These are phyloP conservation scores for Phialemoniopsis sp. DNA, from an alignment of 2,329 filamentous ascomycete genomes.

Conservation along the genomic window DNA sequence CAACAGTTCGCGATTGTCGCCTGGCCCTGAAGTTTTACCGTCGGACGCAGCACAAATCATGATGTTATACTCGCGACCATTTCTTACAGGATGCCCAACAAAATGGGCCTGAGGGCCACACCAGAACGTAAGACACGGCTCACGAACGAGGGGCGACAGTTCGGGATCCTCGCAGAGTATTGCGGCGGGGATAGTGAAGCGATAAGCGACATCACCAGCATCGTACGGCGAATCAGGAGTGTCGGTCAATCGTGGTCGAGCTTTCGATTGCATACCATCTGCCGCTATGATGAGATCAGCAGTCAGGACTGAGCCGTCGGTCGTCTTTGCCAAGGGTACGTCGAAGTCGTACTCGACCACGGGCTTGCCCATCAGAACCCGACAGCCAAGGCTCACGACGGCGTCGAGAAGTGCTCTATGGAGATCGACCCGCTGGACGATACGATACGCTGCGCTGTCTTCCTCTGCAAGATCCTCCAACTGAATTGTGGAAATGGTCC, in stretches of 20 bases:
- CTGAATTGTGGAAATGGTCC: conserved; percentile 13
- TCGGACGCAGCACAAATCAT: conserved; percentile 20
- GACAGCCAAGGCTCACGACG: conserved; percentile 16
- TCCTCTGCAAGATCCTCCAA: conserved; percentile 14
- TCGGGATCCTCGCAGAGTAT: conserved; percentile 18
- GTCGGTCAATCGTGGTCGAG: conserved; percentile 17
- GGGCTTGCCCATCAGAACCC: conserved; percentile 14
- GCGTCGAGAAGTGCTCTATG: conserved; percentile 23
- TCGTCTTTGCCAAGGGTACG: conserved; percentile 7
- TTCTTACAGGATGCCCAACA: conserved; percentile 23
- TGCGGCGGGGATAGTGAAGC: conserved; percentile 21
- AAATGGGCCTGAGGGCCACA: conserved; percentile 24
- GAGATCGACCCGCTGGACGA: conserved; percentile 29
- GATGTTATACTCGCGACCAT: conserved; percentile 25
- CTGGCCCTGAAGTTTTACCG: conserved; percentile 10
- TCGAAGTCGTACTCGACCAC: conserved; percentile 16
- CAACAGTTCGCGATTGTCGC: conserved; percentile 26
- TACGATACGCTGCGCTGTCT: conserved; percentile 24
- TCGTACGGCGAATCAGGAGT: conserved; percentile 16
- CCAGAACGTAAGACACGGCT: conserved; percentile 25
- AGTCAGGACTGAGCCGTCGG: conserved; percentile 11
- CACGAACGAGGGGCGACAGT: conserved; percentile 16
- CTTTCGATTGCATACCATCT: conserved; percentile 18
- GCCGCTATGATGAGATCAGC: conserved; percentile 15
- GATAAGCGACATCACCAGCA: conserved; percentile 28